Evolutionary conservation across 345 rosid species (phyloP), one percentile per base, ranked within the genome.

Genomic region (Lepidium didymum): DNA sequence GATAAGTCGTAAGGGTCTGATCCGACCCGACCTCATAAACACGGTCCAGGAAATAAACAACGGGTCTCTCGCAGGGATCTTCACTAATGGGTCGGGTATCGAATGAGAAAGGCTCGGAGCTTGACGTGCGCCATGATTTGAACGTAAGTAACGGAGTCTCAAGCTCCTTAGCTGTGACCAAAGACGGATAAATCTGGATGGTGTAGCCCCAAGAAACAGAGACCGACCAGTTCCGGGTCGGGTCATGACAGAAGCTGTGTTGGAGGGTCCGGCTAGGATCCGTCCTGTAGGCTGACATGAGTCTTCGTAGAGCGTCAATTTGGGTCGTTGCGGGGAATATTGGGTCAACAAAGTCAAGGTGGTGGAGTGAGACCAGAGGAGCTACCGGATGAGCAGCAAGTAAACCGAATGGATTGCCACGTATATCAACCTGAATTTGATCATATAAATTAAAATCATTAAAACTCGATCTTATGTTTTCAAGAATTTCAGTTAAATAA

Each of bases 161-260:
- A 16, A 93, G 83, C 64, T 78, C 68, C 65, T 77, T 90, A 0
- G 92, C 87, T 12, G 81, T 81, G 12, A 81, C 34, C 12, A 88
- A 4, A 1, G 75, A 81, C 0, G 92, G 90, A 64, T 87, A 87
- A 23, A 93, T 51, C 59, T 88, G 98, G 5, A 87, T 46, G 1
- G 88, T 81, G 78, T 88, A 93, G 2, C 98, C 96, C 98, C 98
- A 93, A 0, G 97, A 87, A 8, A 87, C 81, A 3, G 97, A 90
- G 49, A 90, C 63, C 5, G 91, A 83, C 92, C 94, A 87, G 33
- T 82, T 86, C 2, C 87, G 80, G 13, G 14, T 79, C 29, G 62
- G 29, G 77, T 88, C 96, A 52, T 88, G 78, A 63, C 98, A 90
- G 73, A 87, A 84, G 64, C 84, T 90, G 35, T 83, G 88, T 50